These are phyloP conservation scores for Pichia sp. DNA, from an alignment of 1,139 yeast species.

Conservation along the genomic window DNA sequence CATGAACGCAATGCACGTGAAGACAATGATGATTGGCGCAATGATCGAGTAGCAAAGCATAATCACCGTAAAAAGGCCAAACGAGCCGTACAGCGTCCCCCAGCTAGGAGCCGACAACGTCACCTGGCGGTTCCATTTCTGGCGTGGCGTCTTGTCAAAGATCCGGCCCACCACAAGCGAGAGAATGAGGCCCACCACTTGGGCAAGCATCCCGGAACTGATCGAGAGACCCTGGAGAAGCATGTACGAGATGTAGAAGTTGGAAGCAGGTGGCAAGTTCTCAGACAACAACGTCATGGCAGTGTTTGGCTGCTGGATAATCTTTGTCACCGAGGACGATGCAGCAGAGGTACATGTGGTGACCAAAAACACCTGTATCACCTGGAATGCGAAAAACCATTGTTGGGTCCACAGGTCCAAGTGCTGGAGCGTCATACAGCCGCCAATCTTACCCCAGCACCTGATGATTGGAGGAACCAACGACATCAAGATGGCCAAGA, in stretches of 20 bases:
- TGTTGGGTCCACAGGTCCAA: conserved; percentile 72
- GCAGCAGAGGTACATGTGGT: conserved; percentile 71
- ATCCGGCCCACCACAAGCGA: conserved; percentile 64
- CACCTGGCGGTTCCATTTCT: conserved; percentile 73
- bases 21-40: conserved; percentile 70
- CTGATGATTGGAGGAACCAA: conserved; percentile 70
- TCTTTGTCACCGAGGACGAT: conserved; percentile 64
- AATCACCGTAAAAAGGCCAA: conserved; percentile 78
- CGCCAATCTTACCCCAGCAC: conserved; percentile 60
- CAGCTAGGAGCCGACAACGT: conserved; percentile 62
- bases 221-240: conserved; percentile 79
- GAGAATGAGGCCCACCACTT: conserved; percentile 65
- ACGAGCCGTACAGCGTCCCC: conserved; percentile 88
- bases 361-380: conserved; percentile 65
- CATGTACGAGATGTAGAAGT: conserved; percentile 71
- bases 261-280: conserved; percentile 84
- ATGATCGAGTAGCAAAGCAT: conserved; percentile 75
- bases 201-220: conserved; percentile 76
- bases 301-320: conserved; percentile 56
- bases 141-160: conserved; percentile 79
- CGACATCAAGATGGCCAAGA: conserved; percentile 78
- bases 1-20: conserved; percentile 64
- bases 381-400: conserved; percentile 67
- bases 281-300: conserved; percentile 69
- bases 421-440: conserved; percentile 58